Conservation (phyloP, 495 filamentous ascomycete species). For the Annulohypoxylon stygium region DNA sequence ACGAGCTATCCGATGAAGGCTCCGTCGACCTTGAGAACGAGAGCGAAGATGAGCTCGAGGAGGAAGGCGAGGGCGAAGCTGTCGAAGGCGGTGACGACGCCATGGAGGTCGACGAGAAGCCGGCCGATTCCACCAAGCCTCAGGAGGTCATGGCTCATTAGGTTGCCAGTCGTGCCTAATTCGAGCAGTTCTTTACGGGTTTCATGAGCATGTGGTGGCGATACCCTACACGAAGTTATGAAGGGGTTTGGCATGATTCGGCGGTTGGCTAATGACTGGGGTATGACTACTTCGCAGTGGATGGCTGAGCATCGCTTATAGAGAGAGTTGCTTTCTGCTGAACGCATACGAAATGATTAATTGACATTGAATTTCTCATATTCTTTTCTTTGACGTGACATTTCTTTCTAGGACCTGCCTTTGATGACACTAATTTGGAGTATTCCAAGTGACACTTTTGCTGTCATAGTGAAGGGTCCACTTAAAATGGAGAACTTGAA, state of each 20-base stretch:
- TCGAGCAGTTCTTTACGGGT: not conserved
- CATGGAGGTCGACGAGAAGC: constrained; percentile 79
- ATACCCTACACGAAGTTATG: constrained; percentile 41
- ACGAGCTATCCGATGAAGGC: constrained; percentile 87
- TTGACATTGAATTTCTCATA: not conserved
- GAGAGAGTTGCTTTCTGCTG: constrained; percentile 14
- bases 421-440: not conserved
- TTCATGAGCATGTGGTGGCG: constrained; percentile 14
- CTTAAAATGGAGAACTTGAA: not conserved
- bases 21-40: constrained; percentile 97
- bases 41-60: constrained; percentile 83
- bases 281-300: constrained; percentile 24
- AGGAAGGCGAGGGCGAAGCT: constrained; percentile 83
- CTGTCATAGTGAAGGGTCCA: not conserved
- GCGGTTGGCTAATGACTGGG: constrained; percentile 33
- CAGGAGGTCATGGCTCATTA: constrained; percentile 41
- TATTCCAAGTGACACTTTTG: not conserved
- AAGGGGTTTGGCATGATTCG: constrained; percentile 35
- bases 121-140: constrained; percentile 45
- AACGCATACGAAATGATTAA: constrained; percentile 16
- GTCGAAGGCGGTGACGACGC: constrained; percentile 77
- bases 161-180: constrained; percentile 3
- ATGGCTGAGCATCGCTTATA: constrained; percentile 13
- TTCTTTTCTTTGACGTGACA: not conserved
- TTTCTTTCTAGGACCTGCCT: not conserved